These are phyloP conservation scores for Aspergillus sclerotialis DNA, from an alignment of 2,329 filamentous ascomycete genomes.

Conservation along the genomic window DNA sequence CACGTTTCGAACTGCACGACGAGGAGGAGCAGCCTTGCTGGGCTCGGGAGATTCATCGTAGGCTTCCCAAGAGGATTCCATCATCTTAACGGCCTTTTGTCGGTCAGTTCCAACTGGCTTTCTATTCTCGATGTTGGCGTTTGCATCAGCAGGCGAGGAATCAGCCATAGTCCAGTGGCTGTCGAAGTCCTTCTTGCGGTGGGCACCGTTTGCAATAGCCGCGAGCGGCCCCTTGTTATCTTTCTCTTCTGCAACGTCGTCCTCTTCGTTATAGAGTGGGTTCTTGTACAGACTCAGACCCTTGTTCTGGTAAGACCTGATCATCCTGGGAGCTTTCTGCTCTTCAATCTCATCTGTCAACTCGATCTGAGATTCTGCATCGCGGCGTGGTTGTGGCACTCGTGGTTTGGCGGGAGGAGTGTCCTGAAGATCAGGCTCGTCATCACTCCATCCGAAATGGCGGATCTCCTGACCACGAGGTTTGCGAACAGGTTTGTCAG, in stretches of 20 bases:
- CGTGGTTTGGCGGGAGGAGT: conserved; percentile 46
- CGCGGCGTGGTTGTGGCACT: conserved; percentile 63
- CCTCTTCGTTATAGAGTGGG: conserved; percentile 60
- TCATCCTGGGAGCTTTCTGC: conserved; percentile 31
- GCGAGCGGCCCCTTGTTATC: conserved; percentile 44
- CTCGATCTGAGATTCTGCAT: conserved; percentile 77
- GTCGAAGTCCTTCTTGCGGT: conserved; percentile 69
- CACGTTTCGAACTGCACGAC: conserved; percentile 18
- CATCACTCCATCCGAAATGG: conserved; percentile 69
- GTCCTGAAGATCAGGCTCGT: conserved; percentile 42
- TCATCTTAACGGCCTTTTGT: conserved; percentile 65
- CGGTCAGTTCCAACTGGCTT: conserved; percentile 50
- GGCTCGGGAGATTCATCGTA: conserved; percentile 32
- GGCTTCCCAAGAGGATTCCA: conserved; percentile 54
- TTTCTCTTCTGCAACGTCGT: conserved; percentile 29
- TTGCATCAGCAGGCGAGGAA: conserved; percentile 27
- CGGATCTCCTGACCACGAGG: conserved; percentile 62
- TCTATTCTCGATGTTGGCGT: conserved; percentile 34
- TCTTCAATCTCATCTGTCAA: conserved; percentile 66
- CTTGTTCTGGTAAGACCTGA: conserved; percentile 55
- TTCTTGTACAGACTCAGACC: conserved; percentile 70
- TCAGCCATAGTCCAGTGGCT: conserved; percentile 72
- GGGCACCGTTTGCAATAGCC: conserved; percentile 65
- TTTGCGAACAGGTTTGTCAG: conserved; percentile 64
- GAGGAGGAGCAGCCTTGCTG: conserved; percentile 17